Evolutionary conservation across 345 rosid genomes (phyloP), one percentile per base, ranked within the genome.

Genomic region (Eutrema japonicum): DNA sequence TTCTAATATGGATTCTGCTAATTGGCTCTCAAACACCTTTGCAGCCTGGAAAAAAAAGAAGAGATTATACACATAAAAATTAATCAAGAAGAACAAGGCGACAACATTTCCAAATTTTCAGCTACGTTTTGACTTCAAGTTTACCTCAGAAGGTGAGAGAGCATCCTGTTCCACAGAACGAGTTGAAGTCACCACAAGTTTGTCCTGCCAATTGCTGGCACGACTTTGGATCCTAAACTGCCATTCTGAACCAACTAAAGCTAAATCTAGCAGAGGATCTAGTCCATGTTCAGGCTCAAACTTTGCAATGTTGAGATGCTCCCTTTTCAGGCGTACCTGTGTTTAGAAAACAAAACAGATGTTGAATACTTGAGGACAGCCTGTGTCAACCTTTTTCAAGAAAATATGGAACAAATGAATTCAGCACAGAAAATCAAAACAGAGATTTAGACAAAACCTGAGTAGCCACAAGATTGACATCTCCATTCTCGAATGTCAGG

Each of bases 191-290:
- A 95, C 97, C 71, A 85, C 87, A 73, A 95, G 83, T 65, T 92
- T 95, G 69, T 95, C 94, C 83, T 92, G 97, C 97, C 99, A 95
- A 81, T 84, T 92, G 79, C 97, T 92, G 73, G 97, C 92, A 51
- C 96, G 90, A 76, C 96, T 90, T 84, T 90, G 96, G 81, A 95
- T 90, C 84, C 97, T 80, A 78, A 92, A 95, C 81, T 87, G 96
- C 97, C 97, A 92, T 80, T 95, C 97, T 56, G 96, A 95, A 66
- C 97, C 99, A 68, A 90, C 99, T 90, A 95, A 83, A 67, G 90
- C 97, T 78, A 95, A 84, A 87, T 95, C 97, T 63, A 92, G 77
- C 83, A 85, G 82, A 38, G 99, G 99, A 80, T 95, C 97, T 50
- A 87, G 77, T 62, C 97, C 97, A 76, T 85, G 68, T 78, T 95